Conservation (phyloP, 768 basidiomycete species). For the Mycena albidolilacea region DNA sequence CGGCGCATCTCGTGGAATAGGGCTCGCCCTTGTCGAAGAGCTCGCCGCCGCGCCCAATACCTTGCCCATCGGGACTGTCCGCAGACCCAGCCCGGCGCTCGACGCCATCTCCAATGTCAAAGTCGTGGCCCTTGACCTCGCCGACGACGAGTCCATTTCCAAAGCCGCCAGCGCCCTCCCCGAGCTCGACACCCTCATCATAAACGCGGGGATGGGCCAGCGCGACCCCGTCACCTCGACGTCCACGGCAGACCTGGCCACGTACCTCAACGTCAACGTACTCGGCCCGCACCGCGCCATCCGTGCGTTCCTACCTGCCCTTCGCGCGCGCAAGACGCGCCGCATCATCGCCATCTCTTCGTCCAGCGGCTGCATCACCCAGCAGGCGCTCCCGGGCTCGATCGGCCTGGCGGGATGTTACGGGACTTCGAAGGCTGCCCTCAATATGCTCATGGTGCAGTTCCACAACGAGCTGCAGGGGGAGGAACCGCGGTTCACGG, state of each 20-base stretch:
- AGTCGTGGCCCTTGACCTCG: conserved; percentile 34
- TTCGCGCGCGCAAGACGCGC: conserved; percentile 36
- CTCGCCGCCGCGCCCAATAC: conserved; percentile 26
- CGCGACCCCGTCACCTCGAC: conserved; percentile 31
- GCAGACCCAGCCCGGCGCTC: conserved; percentile 9
- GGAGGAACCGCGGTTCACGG: conserved; percentile 31
- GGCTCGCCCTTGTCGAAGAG: conserved; percentile 34
- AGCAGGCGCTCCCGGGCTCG: conserved; percentile 33
- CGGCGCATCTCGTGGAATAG: conserved; percentile 42
- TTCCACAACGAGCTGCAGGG: conserved; percentile 37
- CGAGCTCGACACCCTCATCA: conserved; percentile 40
- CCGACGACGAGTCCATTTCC: conserved; percentile 33
- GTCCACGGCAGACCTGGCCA: conserved; percentile 29
- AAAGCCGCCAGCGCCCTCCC: conserved; percentile 28
- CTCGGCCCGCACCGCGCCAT: conserved; percentile 41
- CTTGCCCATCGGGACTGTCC: conserved; percentile 32
- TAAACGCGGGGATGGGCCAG: conserved; percentile 38
- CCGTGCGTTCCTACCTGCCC: conserved; percentile 40
- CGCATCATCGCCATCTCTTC: conserved; percentile 40
- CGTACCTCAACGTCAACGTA: conserved; percentile 36
- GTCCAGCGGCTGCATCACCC: conserved; percentile 36
- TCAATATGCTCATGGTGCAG: conserved; percentile 26
- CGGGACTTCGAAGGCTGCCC: conserved; percentile 38
- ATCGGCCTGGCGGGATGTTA: conserved; percentile 37
- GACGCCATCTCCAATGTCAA: conserved; percentile 17